Evolutionary conservation across 1,284 basidiomycete genomes (phyloP).

Genomic region (Hortiboletus rubellus): DNA sequence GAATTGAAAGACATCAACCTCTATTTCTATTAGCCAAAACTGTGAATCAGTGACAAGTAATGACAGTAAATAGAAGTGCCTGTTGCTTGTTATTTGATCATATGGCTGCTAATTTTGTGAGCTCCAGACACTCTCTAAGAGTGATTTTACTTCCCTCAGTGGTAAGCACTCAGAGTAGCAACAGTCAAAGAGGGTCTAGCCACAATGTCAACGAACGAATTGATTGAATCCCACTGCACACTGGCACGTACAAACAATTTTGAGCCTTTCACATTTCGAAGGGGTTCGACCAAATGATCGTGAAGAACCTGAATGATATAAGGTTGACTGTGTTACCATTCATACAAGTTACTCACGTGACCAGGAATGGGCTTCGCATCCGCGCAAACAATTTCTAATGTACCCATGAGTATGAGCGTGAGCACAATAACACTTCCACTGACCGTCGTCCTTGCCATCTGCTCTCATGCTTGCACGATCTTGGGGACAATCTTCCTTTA

Average conservation of each 20-base stretch:
- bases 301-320: conserved; percentile 21
- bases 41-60: too few relatives aligned
- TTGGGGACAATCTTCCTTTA: conserved; percentile 22
- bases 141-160: too few relatives aligned
- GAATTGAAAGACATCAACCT: too few relatives aligned
- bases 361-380: conserved; percentile 28
- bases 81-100: too few relatives aligned
- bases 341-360: conserved; percentile 12
- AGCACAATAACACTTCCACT: neutral
- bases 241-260: conserved; percentile 21
- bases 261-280: conserved; percentile 21
- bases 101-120: too few relatives aligned
- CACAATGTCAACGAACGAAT: neutral
- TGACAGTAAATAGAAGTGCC: too few relatives aligned
- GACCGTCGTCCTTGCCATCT: conserved; percentile 39
- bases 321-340: neutral
- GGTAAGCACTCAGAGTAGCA: conserved; percentile 31
- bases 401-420: neutral
- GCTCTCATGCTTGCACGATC: conserved; percentile 26
- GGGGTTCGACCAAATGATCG: conserved; percentile 18
- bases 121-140: too few relatives aligned
- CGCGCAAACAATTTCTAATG: conserved; percentile 23
- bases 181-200: conserved; percentile 32
- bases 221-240: neutral
- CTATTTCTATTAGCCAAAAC: too few relatives aligned